Conservation (phyloP, 2,329 filamentous ascomycete genomes). For the Dichotomopilus funicola region DNA sequence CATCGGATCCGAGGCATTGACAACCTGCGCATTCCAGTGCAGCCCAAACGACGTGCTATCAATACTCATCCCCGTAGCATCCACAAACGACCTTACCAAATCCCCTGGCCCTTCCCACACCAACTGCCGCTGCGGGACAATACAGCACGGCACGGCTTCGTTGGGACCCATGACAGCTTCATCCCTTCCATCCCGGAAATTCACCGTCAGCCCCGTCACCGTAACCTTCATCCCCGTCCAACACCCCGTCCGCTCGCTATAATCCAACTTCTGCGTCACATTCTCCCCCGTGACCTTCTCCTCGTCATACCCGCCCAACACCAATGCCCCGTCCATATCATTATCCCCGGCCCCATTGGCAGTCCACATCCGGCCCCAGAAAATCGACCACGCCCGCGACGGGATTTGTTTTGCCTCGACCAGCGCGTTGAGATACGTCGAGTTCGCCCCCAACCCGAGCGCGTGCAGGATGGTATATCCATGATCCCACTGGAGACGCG, state of each 20-base stretch:
- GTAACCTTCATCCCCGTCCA: constrained; percentile 27
- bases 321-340: constrained; percentile 27
- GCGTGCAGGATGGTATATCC: constrained; percentile 26
- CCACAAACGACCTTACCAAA: constrained; percentile 21
- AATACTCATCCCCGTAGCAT: constrained; percentile 11
- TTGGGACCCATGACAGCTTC: constrained; percentile 25
- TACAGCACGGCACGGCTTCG: constrained; percentile 23
- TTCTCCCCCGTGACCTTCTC: constrained; percentile 28
- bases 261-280: constrained; percentile 26
- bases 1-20: neutral
- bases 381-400: constrained; percentile 31
- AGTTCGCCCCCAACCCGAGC: constrained; percentile 28
- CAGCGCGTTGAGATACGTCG: constrained; percentile 27
- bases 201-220: constrained; percentile 23
- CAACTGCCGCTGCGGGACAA: constrained; percentile 29
- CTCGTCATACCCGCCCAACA: constrained; percentile 31
- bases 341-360: constrained; percentile 8
- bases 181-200: constrained; percentile 25
- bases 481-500: constrained; percentile 24
- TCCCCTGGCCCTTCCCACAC: constrained; percentile 25
- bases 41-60: constrained; percentile 13
- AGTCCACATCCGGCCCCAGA: constrained; percentile 31
- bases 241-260: constrained; percentile 21
- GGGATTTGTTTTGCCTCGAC: constrained; percentile 20
- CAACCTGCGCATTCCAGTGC: constrained; percentile 14